Evolutionary conservation across 1,284 basidiomycete species (phyloP).

Genomic region (Heterobasidion parviporum): DNA sequence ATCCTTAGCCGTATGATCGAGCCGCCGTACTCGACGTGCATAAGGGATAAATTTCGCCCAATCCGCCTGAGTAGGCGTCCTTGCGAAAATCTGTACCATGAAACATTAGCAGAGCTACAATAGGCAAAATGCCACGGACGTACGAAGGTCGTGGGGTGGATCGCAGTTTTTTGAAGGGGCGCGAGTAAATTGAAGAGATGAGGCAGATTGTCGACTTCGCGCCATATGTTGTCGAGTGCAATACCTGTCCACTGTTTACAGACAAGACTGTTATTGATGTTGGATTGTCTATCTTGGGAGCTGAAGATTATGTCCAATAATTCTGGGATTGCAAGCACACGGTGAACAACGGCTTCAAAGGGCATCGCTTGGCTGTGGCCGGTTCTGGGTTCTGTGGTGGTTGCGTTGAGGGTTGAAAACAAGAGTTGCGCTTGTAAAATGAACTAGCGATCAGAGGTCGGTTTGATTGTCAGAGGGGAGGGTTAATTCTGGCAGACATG

Average conservation of each 20-base stretch:
- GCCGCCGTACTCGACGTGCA: conserved; percentile 39
- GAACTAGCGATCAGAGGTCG: too few species aligned
- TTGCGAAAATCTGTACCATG: conserved; percentile 28
- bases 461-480: too few species aligned
- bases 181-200: conserved; percentile 39
- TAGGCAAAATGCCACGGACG: not conserved
- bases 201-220: conserved; percentile 33
- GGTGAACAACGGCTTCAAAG: conserved; percentile 6
- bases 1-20: conserved; percentile 12
- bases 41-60: conserved; percentile 53
- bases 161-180: conserved; percentile 18
- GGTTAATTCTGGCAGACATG: too few species aligned
- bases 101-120: not conserved
- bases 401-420: too few species aligned
- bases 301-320: conserved; percentile 41
- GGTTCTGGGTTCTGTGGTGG: too few species aligned
- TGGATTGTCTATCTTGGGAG: conserved; percentile 26
- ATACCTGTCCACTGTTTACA: conserved; percentile 44
- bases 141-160: not conserved
- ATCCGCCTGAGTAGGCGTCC: conserved; percentile 37
- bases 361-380: not conserved
- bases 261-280: conserved; percentile 36
- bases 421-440: too few species aligned
- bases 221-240: conserved; percentile 45
- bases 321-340: conserved; percentile 41